Evolutionary conservation across 129 eudicot species (phyloP).

Genomic region (Pseudognaphalium luteoalbum): DNA sequence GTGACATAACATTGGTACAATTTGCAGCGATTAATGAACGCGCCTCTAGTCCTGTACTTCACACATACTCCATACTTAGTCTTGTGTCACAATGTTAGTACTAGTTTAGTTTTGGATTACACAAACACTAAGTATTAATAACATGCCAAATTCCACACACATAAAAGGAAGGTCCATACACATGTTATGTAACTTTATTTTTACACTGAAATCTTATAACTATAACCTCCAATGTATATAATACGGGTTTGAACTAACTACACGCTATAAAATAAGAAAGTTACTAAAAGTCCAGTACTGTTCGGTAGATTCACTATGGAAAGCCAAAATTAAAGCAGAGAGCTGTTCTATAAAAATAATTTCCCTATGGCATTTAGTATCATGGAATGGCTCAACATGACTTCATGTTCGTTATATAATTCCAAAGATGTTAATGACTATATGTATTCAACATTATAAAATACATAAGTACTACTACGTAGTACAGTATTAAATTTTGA

Average conservation of each 20-base stretch:
- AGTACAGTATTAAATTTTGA: neutral
- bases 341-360: too few species aligned
- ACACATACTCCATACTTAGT: neutral
- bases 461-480: too few species aligned
- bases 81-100: neutral
- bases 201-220: neutral
- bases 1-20: slow-evolving; percentile 4
- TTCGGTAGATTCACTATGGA: neutral
- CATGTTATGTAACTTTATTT: slow-evolving; percentile 9
- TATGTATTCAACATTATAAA: too few species aligned
- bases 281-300: neutral
- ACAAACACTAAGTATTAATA: neutral
- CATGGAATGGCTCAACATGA: too few species aligned
- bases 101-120: neutral
- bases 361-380: too few species aligned
- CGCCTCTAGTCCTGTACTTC: neutral
- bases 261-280: neutral
- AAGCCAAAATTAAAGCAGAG: neutral
- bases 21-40: neutral
- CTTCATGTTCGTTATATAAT: too few species aligned
- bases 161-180: neutral
- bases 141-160: neutral
- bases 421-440: too few species aligned
- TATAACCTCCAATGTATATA: neutral
- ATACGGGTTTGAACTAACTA: neutral